A percentile compares a stretch with the other conserved stretches of the same genome.
phyloP scores from a whole-genome alignment of 1,284 basidiomycete genomes.

The Puccinia hordei region DNA sequence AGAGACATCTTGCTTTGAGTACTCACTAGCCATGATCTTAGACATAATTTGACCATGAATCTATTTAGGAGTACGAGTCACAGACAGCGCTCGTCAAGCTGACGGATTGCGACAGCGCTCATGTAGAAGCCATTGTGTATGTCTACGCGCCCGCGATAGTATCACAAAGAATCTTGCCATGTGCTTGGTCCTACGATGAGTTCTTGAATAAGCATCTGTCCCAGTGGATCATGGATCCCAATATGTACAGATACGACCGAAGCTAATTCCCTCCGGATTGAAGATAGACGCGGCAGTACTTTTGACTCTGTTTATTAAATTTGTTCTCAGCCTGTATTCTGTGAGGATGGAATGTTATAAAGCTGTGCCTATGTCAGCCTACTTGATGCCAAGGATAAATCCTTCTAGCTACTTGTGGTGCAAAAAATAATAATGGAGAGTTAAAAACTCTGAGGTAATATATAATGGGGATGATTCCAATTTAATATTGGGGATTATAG shows the following conservation, averaged over 20 bases:
- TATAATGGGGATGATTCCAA: too few species aligned
- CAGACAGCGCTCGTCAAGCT: neutral
- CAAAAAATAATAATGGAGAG: too few species aligned
- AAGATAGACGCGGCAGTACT: neutral
- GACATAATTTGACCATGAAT: neutral
- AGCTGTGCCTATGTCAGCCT: too few species aligned
- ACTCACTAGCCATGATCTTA: neutral
- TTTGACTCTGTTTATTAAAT: neutral
- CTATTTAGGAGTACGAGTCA: constrained; percentile 2
- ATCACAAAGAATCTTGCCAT: constrained; percentile 15
- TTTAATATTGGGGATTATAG: too few species aligned
- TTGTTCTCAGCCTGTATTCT: neutral
- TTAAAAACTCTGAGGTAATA: too few species aligned
- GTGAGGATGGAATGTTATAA: neutral
- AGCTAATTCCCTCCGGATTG: neutral
- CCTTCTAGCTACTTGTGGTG: too few species aligned
- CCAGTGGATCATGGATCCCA: constrained; percentile 20
- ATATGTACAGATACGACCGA: neutral
- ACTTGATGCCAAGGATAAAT: too few species aligned
- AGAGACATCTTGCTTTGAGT: neutral
- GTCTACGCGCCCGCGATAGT: constrained; percentile 11
- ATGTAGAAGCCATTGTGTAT: constrained; percentile 25
- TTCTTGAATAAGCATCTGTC: constrained; percentile 18
- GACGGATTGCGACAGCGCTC: neutral
- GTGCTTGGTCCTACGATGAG: constrained; percentile 28